Base-by-base conservation (phyloP, 495 filamentous ascomycete species). In the Talaromyces nanjingensis region DNA sequence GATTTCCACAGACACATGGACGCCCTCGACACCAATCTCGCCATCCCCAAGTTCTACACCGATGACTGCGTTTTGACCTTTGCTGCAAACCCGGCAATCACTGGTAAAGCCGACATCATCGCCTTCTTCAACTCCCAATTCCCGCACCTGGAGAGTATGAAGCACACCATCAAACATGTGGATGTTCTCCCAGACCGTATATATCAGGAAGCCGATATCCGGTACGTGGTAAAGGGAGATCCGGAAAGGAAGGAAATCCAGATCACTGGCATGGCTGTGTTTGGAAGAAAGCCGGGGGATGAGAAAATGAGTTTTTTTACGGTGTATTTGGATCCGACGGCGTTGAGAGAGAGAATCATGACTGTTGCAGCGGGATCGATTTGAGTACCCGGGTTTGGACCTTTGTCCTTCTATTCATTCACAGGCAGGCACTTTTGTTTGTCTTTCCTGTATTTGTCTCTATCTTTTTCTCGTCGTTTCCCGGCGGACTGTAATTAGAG, bases 111-210 rank as follows among this genome's bases (percentile, higher is more conserved):
- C 20, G 24, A 49, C 0, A 42, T 60, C 18, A 37, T 45, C 9
- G 24, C 18, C 11, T 47, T 45, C 37, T 60, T 60, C 39, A 24
- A 47, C 59, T 14, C 18, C 37, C 59, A 60, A 9, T 60, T 60
- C 1, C 34, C 59, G 6, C 18, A 27, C 14, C 25, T 60, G 37
- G 59, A 60, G 22, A 42, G 33, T 14, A 60, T 60, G 59, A 16
- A 60, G 16, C 59, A 60, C 37, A 60, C 37, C 11, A 60, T 60
- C 22, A 60, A 29, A 20, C 59, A 47, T 29, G 59, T 60, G 18
- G 59, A 60, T 27, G 59, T 60, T n/a, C 34, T 60, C 33, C 59
- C 59, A 12, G 59, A 60, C n/a, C 59, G 59, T 4, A 60, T 60
- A 6, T 60, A 60, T 37, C 59, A 60, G 39, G 59, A 60, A 60